Percentiles rank a stretch among this genome's conserved stretches.
These are phyloP conservation scores for Auricularia cornea DNA, from an alignment of 768 basidiomycete genomes.

Conservation along the genomic window DNA sequence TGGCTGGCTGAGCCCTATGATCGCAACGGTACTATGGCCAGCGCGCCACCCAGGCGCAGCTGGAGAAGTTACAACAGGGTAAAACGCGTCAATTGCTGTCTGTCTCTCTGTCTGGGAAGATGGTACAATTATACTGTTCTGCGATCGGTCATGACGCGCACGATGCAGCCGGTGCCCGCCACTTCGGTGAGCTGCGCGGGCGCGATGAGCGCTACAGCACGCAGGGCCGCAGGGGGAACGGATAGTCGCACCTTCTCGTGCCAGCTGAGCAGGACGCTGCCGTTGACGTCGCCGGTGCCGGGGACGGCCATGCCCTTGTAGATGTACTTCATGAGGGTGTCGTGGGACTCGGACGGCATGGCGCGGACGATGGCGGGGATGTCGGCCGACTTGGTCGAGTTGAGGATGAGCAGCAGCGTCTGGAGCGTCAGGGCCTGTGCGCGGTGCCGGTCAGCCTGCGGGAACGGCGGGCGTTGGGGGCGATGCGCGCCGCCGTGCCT, in stretches of 20 bases:
- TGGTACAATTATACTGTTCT: constrained; percentile 36
- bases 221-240: too few species aligned
- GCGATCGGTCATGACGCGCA: constrained; percentile 72
- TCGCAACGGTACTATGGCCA: too few species aligned
- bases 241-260: constrained; percentile 92
- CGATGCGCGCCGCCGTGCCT: constrained; percentile 46
- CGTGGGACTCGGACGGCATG: constrained; percentile 68
- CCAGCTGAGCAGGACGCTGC: constrained; percentile 75
- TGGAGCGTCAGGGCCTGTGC: constrained; percentile 67
- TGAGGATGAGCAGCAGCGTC: constrained; percentile 78
- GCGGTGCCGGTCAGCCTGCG: neutral
- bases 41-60: too few species aligned
- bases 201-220: constrained; percentile 3
- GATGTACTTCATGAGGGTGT: constrained; percentile 93
- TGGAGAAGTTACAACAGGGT: too few species aligned
- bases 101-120: neutral
- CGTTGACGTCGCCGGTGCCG: constrained; percentile 53
- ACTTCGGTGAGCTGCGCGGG: constrained; percentile 72
- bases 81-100: too few species aligned
- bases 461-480: neutral
- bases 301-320: constrained; percentile 89
- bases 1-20: too few species aligned
- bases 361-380: constrained; percentile 67
- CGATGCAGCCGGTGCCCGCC: constrained; percentile 92
- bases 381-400: constrained; percentile 87